phyloP scores from a whole-genome alignment of 352 stramenopile species.

The Phytophthora ohioensis region DNA sequence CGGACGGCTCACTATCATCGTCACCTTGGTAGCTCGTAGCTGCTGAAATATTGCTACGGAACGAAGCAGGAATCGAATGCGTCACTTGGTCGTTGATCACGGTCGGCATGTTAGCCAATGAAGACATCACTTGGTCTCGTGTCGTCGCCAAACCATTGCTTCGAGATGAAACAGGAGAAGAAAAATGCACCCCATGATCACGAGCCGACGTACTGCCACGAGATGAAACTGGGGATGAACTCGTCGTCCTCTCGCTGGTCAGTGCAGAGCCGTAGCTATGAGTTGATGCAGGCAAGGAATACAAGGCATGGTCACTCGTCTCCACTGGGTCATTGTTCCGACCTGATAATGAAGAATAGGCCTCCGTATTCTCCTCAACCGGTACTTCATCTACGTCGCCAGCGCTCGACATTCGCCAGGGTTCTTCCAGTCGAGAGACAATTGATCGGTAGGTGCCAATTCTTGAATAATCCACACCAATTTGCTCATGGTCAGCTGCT shows the following conservation, averaged over 20 bases:
- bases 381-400: background rate
- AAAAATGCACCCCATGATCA: too few species aligned
- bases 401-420: background rate
- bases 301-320: background rate
- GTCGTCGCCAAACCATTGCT: background rate
- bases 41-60: conserved; percentile 6
- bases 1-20: conserved; percentile 17
- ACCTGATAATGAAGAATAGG: background rate
- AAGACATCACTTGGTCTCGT: background rate
- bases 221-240: conserved; percentile 2
- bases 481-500: background rate
- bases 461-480: conserved; percentile 6
- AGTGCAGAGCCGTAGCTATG: background rate
- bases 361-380: background rate
- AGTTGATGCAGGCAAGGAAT: background rate
- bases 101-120: background rate
- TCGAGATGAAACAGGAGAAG: background rate
- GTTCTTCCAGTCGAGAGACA: conserved; percentile 1
- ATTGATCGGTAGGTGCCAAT: conserved; percentile 18
- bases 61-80: conserved; percentile 2
- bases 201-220: background rate
- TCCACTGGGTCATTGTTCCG: background rate
- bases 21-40: conserved; percentile 9
- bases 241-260: background rate
- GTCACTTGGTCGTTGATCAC: background rate